Percentiles rank a stretch among this genome's conserved stretches.
These are phyloP conservation scores for Orbilia quercus DNA, from an alignment of 2,329 filamentous ascomycete genomes.

Conservation along the genomic window DNA sequence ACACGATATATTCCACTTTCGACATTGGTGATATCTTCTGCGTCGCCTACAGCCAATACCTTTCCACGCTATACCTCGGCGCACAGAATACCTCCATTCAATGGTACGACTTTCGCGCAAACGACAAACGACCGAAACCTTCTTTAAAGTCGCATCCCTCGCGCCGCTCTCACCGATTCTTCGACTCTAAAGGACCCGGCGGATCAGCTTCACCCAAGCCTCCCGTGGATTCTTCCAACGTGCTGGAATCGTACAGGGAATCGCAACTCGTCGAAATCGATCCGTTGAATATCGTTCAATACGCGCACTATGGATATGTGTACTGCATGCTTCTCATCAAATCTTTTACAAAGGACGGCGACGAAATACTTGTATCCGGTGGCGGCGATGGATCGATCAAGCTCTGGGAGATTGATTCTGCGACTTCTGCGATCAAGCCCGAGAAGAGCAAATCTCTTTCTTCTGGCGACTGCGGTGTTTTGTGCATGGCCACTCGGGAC, in stretches of 20 bases:
- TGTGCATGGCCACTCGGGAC: conserved; percentile 86
- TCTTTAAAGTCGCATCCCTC: conserved; percentile 78
- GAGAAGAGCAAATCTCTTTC: conserved; percentile 65
- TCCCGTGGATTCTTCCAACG: conserved; percentile 67
- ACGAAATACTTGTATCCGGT: conserved; percentile 84
- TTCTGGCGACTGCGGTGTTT: conserved; percentile 72
- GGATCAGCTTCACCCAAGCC: conserved; percentile 79
- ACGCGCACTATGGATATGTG: conserved; percentile 94
- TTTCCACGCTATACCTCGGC: conserved; percentile 87
- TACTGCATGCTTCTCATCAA: conserved; percentile 93
- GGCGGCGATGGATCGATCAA: conserved; percentile 95
- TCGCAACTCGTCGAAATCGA: conserved; percentile 82
- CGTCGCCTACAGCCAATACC: conserved; percentile 82
- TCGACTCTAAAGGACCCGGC: conserved; percentile 87
- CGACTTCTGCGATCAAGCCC: conserved; percentile 54
- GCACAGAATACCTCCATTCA: conserved; percentile 95
- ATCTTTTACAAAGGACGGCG: conserved; percentile 73
- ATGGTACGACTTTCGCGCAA: conserved; percentile 82
- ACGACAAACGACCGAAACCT: conserved; percentile 70
- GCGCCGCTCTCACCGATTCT: conserved; percentile 85
- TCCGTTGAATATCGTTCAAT: conserved; percentile 81
- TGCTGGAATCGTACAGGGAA: conserved; percentile 67
- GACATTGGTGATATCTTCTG: conserved; percentile 97
- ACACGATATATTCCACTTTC: conserved; percentile 91
- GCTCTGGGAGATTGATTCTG: conserved; percentile 73